Conservation (phyloP, 768 basidiomycete species). For the Tricholoma saponaceum region DNA sequence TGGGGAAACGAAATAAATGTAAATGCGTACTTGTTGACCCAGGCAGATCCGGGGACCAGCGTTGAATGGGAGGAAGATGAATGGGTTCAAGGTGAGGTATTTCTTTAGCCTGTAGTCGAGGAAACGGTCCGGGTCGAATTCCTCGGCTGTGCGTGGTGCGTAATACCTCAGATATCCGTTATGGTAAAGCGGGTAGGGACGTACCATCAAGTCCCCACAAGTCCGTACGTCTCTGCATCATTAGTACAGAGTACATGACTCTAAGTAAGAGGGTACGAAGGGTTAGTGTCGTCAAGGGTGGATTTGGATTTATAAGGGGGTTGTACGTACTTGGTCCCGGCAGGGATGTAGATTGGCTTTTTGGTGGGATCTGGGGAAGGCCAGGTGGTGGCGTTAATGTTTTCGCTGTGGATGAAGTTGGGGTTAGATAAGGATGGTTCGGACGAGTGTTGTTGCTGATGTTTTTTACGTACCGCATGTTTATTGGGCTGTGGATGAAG, state of each 20-base stretch:
- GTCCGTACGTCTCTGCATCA: conserved; percentile 63
- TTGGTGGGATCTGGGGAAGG: conserved; percentile 39
- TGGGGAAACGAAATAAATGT: neutral
- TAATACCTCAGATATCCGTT: no score
- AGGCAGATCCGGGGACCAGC: conserved; percentile 57
- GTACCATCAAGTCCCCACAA: conserved; percentile 72
- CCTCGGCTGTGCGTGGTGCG: conserved; percentile 39
- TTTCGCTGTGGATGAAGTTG: conserved; percentile 31
- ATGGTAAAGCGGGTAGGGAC: neutral
- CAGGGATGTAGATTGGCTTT: conserved; percentile 52
- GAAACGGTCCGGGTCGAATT: conserved; percentile 72
- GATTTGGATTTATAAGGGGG: no score
- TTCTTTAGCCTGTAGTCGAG: conserved; percentile 59
- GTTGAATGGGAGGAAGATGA: conserved; percentile 70
- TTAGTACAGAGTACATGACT: conserved; percentile 49
- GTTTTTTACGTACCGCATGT: conserved; percentile 33
- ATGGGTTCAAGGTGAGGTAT: conserved; percentile 59
- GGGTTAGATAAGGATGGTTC: neutral
- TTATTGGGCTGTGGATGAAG: conserved; percentile 37
- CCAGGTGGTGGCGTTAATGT: conserved; percentile 44
- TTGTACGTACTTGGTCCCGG: conserved; percentile 39
- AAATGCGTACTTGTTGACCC: conserved; percentile 46
- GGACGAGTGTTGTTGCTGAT: no score
- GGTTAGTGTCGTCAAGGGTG: neutral
- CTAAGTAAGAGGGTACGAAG: conserved; percentile 22